Conservation (phyloP, 208 protist genomes). For the Trypanosoma melophagium region DNA sequence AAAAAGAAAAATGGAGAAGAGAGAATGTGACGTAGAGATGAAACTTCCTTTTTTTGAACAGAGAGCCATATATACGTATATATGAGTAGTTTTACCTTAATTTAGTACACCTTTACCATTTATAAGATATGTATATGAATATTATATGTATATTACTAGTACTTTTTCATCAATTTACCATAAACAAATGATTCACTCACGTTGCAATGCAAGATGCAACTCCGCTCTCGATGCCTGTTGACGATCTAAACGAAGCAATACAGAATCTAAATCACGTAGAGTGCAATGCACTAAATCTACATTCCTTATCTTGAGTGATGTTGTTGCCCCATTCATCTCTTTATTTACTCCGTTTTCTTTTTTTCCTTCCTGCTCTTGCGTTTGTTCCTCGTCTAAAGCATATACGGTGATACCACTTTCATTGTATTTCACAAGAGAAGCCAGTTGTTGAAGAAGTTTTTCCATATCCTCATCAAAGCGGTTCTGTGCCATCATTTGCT, state of each 20-base stretch:
- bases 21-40: too few species aligned
- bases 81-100: too few species aligned
- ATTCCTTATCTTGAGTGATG: not conserved
- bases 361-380: not conserved
- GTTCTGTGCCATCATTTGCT: slow-evolving; percentile 50
- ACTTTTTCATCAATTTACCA: too few species aligned
- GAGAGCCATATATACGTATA: too few species aligned
- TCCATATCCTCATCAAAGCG: slow-evolving; percentile 54
- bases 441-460: slow-evolving; percentile 43
- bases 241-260: slow-evolving; percentile 15
- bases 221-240: not conserved
- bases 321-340: not conserved
- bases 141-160: not conserved
- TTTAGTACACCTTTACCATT: too few species aligned
- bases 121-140: too few species aligned
- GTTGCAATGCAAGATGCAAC: slow-evolving; percentile 9
- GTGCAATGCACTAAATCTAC: slow-evolving; percentile 8
- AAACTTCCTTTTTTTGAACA: too few species aligned
- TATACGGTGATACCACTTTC: slow-evolving; percentile 27
- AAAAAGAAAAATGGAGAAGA: too few species aligned
- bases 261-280: slow-evolving; percentile 3
- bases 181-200: slow-evolving; percentile 5
- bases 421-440: slow-evolving; percentile 30
- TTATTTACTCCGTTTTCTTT: not conserved
- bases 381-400: not conserved